Evolutionary conservation across 2,329 filamentous ascomycete species (phyloP).

Genomic region (Mariannaea elegans): DNA sequence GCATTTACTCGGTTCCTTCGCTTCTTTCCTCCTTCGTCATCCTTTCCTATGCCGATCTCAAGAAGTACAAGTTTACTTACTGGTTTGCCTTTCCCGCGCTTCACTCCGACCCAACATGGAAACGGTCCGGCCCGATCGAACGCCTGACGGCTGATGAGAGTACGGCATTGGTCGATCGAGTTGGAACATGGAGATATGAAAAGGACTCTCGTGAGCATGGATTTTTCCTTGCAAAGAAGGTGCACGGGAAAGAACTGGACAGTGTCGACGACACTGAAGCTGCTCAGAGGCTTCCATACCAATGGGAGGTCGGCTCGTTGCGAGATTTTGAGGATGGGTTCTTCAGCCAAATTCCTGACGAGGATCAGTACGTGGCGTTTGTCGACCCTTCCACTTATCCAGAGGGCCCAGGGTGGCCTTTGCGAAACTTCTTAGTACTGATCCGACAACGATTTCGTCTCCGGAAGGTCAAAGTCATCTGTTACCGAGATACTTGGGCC

Average conservation of each 20-base stretch:
- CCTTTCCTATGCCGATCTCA: conserved; percentile 93
- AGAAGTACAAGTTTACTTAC: conserved; percentile 98
- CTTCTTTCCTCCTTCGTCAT: conserved; percentile 88
- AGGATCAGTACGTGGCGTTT: conserved; percentile 86
- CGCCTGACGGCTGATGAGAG: conserved; percentile 75
- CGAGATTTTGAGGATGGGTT: conserved; percentile 86
- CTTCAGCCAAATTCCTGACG: conserved; percentile 75
- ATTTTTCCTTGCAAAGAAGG: conserved; percentile 92
- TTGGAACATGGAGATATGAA: conserved; percentile 87
- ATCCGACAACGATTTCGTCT: conserved; percentile 84
- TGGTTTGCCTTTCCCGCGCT: conserved; percentile 97
- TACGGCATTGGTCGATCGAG: conserved; percentile 78
- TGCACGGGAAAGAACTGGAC: conserved; percentile 55
- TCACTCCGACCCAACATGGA: conserved; percentile 89
- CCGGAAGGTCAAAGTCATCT: conserved; percentile 81
- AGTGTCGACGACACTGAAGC: conserved; percentile 61
- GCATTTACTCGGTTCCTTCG: conserved; percentile 94
- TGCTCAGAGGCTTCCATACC: conserved; percentile 64
- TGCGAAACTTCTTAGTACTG: conserved; percentile 88
- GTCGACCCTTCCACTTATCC: conserved; percentile 92
- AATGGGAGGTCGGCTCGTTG: conserved; percentile 81
- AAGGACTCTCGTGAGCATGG: conserved; percentile 87
- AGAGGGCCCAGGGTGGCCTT: conserved; percentile 88
- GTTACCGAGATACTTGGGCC: conserved; percentile 85
- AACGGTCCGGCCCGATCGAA: conserved; percentile 62